These are phyloP conservation scores for Sporisorium graminicola DNA, from an alignment of 1,284 basidiomycete species.

Conservation along the genomic window DNA sequence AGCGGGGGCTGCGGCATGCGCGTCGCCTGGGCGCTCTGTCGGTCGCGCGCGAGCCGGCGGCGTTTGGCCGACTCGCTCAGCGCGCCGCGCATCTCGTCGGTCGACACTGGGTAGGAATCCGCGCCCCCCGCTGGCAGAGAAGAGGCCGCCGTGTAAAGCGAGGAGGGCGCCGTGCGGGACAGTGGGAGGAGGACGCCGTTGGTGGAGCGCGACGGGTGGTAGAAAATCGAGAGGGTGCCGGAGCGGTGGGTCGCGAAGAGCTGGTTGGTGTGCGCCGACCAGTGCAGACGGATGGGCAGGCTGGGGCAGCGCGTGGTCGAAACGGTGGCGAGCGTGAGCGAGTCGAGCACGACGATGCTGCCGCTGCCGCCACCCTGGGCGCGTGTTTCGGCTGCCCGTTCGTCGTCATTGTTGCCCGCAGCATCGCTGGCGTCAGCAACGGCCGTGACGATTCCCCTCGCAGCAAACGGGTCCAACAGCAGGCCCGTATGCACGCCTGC, in stretches of 20 bases:
- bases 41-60: slow-evolving; percentile 86
- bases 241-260: slow-evolving; percentile 55
- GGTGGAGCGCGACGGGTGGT: slow-evolving; percentile 85
- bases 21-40: slow-evolving; percentile 76
- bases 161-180: slow-evolving; percentile 59
- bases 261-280: slow-evolving; percentile 60
- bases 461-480: slow-evolving; percentile 87
- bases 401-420: background rate
- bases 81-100: slow-evolving; percentile 70
- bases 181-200: slow-evolving; percentile 91
- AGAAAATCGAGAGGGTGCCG: slow-evolving; percentile 87
- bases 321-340: slow-evolving; percentile 19
- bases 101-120: slow-evolving; percentile 14
- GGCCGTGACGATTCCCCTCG: slow-evolving; percentile 86
- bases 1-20: slow-evolving; percentile 80
- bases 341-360: slow-evolving; percentile 39
- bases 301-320: background rate
- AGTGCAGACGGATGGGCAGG: slow-evolving; percentile 42
- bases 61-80: slow-evolving; percentile 74
- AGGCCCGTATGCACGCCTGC: slow-evolving; percentile 91
- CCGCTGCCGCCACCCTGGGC: slow-evolving; percentile 27
- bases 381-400: too few relatives aligned
- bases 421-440: slow-evolving; percentile 6
- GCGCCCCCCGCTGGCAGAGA: too few relatives aligned
- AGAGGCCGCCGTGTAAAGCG: slow-evolving; percentile 13